Percentiles rank a stretch among this genome's conserved stretches.
phyloP scores from a whole-genome alignment of 1,139 yeast species.

The Kodamaea arcana region DNA sequence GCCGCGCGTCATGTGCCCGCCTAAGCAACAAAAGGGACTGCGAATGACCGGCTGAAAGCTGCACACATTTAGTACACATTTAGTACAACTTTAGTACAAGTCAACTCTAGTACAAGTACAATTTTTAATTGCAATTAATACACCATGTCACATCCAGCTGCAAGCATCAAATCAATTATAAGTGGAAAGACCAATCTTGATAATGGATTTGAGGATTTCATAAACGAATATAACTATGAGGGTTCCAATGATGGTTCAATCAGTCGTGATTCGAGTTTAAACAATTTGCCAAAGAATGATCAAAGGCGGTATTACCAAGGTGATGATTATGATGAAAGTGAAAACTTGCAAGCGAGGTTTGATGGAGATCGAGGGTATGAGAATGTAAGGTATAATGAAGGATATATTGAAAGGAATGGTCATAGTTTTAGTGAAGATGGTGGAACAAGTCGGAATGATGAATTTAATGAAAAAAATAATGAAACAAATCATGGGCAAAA shows the following conservation, averaged over 20 bases:
- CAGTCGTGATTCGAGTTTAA: background rate
- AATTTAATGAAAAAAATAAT: background rate
- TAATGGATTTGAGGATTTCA: background rate
- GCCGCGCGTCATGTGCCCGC: background rate
- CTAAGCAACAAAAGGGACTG: background rate
- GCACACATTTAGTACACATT: no score
- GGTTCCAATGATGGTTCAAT: slow-evolving; percentile 1
- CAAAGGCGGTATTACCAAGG: no score
- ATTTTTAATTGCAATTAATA: no score
- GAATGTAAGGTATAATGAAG: slow-evolving; percentile 1
- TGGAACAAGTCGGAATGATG: background rate
- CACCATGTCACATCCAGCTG: slow-evolving; percentile 42
- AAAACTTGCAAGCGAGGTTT: background rate
- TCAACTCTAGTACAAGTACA: no score
- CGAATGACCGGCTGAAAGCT: background rate
- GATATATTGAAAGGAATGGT: background rate
- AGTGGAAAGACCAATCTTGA: slow-evolving; percentile 25
- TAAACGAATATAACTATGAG: background rate
- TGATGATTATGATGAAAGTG: background rate
- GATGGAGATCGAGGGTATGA: slow-evolving; percentile 1
- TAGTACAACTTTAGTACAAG: no score
- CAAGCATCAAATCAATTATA: slow-evolving; percentile 37
- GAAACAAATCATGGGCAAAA: background rate
- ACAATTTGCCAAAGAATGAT: slow-evolving; percentile 1
- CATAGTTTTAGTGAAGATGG: background rate